These are phyloP conservation scores for Plantago coronopus DNA, from an alignment of 305 asterid species.

Conservation along the genomic window DNA sequence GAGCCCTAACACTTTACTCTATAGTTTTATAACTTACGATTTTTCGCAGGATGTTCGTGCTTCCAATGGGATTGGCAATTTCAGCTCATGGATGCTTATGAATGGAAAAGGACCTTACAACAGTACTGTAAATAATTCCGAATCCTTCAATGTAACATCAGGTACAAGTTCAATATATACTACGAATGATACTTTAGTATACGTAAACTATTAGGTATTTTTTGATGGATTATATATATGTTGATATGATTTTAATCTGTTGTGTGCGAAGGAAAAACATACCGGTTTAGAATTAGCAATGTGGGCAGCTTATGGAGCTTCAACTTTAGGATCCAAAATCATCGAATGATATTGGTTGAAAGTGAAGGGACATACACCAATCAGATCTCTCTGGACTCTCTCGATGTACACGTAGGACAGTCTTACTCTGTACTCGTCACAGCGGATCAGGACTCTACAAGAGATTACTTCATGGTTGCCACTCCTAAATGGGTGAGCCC, in stretches of 20 bases:
- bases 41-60: constrained; percentile 27
- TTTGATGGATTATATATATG: not conserved
- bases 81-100: constrained; percentile 45
- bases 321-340: constrained; percentile 64
- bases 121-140: constrained; percentile 27
- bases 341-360: constrained; percentile 63
- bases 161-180: constrained; percentile 42
- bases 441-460: constrained; percentile 40
- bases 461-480: constrained; percentile 59
- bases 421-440: constrained; percentile 75
- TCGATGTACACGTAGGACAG: constrained; percentile 79
- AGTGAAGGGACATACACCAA: constrained; percentile 70
- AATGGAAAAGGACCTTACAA: constrained; percentile 63
- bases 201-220: too few relatives aligned
- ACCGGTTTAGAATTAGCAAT: constrained; percentile 58
- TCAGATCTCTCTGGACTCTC: constrained; percentile 46
- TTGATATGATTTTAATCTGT: not conserved
- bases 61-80: constrained; percentile 16
- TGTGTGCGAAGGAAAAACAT: constrained; percentile 48
- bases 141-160: constrained; percentile 42
- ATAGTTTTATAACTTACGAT: too few relatives aligned
- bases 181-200: too few relatives aligned
- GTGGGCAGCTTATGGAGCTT: constrained; percentile 57
- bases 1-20: not conserved
- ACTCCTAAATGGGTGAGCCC: constrained; percentile 43